Evolutionary conservation across 164 flowering plant species (phyloP).

Genomic region (Magnolia kwangsiensis): DNA sequence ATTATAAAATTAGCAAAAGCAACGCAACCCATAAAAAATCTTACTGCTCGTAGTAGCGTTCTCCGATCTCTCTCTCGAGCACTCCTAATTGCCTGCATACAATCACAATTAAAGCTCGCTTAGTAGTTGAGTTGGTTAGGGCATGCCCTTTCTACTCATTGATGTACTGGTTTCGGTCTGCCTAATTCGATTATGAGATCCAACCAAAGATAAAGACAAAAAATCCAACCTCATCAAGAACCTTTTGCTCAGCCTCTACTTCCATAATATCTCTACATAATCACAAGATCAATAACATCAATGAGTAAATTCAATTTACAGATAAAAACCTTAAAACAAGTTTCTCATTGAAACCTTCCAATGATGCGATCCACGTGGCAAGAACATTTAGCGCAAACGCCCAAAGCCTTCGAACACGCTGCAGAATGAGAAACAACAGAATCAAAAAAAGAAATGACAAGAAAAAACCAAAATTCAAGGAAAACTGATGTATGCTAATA

Average conservation of each 20-base stretch:
- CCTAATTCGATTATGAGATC: not conserved
- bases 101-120: not conserved
- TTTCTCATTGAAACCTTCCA: conserved; percentile 54
- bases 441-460: not conserved
- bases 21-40: conserved; percentile 13
- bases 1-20: not conserved
- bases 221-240: conserved; percentile 65
- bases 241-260: conserved; percentile 83
- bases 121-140: not conserved
- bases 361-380: conserved; percentile 54
- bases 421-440: conserved; percentile 4
- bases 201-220: conserved; percentile 1
- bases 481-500: not conserved
- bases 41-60: conserved; percentile 75
- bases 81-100: conserved; percentile 78
- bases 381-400: conserved; percentile 88
- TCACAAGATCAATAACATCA: not conserved
- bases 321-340: not conserved
- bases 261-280: conserved; percentile 56
- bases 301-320: not conserved
- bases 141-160: not conserved
- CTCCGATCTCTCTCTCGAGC: conserved; percentile 93
- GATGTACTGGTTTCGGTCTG: not conserved
- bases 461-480: not conserved
- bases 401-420: conserved; percentile 89